Conservation (phyloP, 108 stramenopile species). For the Nitzschia putrida region DNA sequence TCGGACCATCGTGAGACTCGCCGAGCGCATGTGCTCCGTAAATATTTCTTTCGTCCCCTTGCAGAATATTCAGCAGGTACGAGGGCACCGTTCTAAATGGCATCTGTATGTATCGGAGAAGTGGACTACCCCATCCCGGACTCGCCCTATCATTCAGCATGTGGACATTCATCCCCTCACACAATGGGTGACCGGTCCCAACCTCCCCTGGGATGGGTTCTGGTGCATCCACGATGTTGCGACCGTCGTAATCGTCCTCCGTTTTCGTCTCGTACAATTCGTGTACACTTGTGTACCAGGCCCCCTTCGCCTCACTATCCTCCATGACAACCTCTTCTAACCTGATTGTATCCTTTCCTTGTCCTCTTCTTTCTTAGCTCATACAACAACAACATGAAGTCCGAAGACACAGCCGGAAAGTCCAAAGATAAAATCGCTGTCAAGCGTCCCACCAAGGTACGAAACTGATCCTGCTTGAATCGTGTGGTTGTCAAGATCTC, state of each 20-base stretch:
- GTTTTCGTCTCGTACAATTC: no score
- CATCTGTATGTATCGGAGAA: slow-evolving; percentile 5
- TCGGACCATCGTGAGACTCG: slow-evolving; percentile 22
- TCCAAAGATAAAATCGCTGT: slow-evolving; percentile 35
- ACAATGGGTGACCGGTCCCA: neutral
- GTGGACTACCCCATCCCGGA: no score
- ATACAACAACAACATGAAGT: neutral
- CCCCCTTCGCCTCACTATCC: neutral
- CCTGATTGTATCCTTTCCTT: neutral
- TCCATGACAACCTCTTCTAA: neutral
- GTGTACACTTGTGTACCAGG: neutral
- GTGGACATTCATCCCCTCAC: neutral
- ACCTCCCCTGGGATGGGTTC: neutral
- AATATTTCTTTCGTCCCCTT: slow-evolving; percentile 3
- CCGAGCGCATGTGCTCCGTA: slow-evolving; percentile 16
- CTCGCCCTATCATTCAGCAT: no score
- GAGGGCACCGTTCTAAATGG: slow-evolving; percentile 21
- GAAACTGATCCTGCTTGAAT: neutral
- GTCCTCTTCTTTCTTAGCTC: neutral
- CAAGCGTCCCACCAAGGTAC: slow-evolving; percentile 51
- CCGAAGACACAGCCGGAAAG: slow-evolving; percentile 16
- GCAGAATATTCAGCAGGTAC: slow-evolving; percentile 21
- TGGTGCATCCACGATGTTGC: no score
- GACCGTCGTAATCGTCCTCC: no score
- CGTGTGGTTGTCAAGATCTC: neutral